phyloP scores from a whole-genome alignment of 768 basidiomycete species.

The Antrodiella citrinella region DNA sequence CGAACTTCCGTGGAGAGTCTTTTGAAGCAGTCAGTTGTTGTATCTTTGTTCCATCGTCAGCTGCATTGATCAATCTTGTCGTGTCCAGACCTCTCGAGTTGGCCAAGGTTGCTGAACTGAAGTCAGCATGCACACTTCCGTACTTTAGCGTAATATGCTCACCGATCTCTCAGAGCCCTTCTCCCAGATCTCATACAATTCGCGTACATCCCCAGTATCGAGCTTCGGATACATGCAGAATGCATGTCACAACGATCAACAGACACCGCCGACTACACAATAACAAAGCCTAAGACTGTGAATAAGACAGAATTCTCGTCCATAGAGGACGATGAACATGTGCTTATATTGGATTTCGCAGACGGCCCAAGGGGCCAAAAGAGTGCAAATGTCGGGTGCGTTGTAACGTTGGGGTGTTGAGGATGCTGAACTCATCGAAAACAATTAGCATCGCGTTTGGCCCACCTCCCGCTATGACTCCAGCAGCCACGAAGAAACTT shows the following conservation, averaged over 20 bases:
- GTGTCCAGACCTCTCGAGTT: conserved; percentile 64
- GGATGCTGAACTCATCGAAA: background rate
- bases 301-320: conserved; percentile 18
- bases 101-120: conserved; percentile 73
- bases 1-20: conserved; percentile 75
- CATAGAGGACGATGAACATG: conserved; percentile 37
- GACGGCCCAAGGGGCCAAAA: conserved; percentile 33
- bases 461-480: conserved; percentile 37
- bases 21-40: conserved; percentile 51
- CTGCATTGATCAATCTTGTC: background rate
- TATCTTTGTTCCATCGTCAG: background rate
- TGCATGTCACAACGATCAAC: conserved; percentile 32
- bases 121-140: conserved; percentile 34
- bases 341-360: conserved; percentile 43
- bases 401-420: no score
- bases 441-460: conserved; percentile 15
- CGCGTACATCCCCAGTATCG: conserved; percentile 63
- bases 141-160: conserved; percentile 1
- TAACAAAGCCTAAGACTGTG: conserved; percentile 2
- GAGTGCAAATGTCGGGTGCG: conserved; percentile 21
- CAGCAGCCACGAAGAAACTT: conserved; percentile 56
- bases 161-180: conserved; percentile 60
- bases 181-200: conserved; percentile 76
- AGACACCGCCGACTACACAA: conserved; percentile 35
- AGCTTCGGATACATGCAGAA: conserved; percentile 45